Base-by-base conservation (phyloP, 352 stramenopile genomes). In the Globisporangium abappressorium region DNA sequence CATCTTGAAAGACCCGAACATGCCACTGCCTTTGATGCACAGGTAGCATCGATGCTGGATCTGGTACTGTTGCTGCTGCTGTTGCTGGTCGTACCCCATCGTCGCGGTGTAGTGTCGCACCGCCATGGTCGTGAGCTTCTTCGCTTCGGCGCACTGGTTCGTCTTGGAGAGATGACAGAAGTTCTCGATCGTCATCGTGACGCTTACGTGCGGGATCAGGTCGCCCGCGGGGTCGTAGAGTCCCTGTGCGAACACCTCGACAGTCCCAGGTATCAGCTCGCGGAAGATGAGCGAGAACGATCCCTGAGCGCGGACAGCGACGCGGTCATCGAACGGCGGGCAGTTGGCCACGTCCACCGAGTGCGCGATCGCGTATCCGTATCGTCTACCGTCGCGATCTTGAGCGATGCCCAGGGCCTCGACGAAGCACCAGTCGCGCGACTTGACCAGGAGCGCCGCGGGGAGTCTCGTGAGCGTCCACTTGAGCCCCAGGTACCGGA, bases 51-150 rank as follows among this genome's bases (percentile, higher is more conserved):
- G 28, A 41, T 18, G 5, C 28, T 68, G 53, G 2, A 68, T 28
- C 9, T 46, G 20, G 12, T 60, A 30, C 18, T 59, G 28, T 30
- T 30, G 28, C 28, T 30, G 28, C 28, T 30, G 26, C 46, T 53
- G 62, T 20, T 38, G 53, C 36, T 63, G 33, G 54, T 43, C 46
- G 60, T 49, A 22, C 9, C 18, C 12, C 24, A 62, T 33, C 1
- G 3, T 57, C 15, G 59, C 22, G 9, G 36, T 64, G 41, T 38
- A 64, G 38, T 70, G 64, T 62, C 58, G 26, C 20, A 60, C 61
- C 30, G 78, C 61, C 26, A 89, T 49, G 49, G 81, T 65, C 54
- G 78, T 89, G 28, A 87, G 62, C 60, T 82, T 85, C 70, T 87
- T 87, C 43, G 80, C 77, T 33, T 85, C 73, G 0, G 77, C 75